A percentile compares a stretch with the other conserved stretches of the same genome.
Conservation (phyloP, 192 early-diverging fungal genomes). For the Entomortierella chlamydospora region DNA sequence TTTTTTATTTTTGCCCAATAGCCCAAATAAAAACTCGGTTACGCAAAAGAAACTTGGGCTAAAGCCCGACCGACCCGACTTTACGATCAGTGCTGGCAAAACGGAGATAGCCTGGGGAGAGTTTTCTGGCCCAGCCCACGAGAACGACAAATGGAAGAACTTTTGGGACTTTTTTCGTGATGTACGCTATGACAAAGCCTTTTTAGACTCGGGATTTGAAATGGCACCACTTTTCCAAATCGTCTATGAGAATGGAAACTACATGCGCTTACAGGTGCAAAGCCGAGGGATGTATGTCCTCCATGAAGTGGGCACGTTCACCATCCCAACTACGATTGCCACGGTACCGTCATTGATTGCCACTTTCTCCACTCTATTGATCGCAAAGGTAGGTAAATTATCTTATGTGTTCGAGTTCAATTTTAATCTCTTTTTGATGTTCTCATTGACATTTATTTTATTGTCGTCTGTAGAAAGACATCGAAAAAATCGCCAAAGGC, state of each 20-base stretch:
- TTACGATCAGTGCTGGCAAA: constrained; percentile 17
- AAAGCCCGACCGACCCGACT: constrained; percentile 16
- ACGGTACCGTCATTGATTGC: constrained; percentile 15
- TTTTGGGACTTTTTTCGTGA: constrained; percentile 15
- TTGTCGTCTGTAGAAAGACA: constrained; percentile 22
- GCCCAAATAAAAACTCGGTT: constrained; percentile 20
- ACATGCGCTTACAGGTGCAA: constrained; percentile 10
- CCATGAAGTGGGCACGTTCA: constrained; percentile 29
- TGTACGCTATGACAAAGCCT: constrained; percentile 27
- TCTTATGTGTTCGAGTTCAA: constrained; percentile 14
- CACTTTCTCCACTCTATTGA: constrained; percentile 21
- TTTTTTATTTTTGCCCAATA: too few species aligned
- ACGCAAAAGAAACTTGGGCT: constrained; percentile 22
- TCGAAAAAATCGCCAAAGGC: constrained; percentile 20
- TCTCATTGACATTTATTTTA: too few species aligned
- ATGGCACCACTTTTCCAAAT: constrained; percentile 26
- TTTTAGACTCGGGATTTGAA: constrained; percentile 18
- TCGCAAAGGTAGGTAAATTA: constrained; percentile 21
- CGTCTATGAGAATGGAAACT: constrained; percentile 16
- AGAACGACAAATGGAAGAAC: constrained; percentile 28
- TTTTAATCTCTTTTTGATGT: not conserved
- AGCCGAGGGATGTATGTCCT: constrained; percentile 24
- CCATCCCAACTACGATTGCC: constrained; percentile 27
- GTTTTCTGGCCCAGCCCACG: constrained; percentile 22
- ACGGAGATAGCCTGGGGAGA: constrained; percentile 29